phyloP scores from a whole-genome alignment of 495 filamentous ascomycete species.

The Neurospora sp. region DNA sequence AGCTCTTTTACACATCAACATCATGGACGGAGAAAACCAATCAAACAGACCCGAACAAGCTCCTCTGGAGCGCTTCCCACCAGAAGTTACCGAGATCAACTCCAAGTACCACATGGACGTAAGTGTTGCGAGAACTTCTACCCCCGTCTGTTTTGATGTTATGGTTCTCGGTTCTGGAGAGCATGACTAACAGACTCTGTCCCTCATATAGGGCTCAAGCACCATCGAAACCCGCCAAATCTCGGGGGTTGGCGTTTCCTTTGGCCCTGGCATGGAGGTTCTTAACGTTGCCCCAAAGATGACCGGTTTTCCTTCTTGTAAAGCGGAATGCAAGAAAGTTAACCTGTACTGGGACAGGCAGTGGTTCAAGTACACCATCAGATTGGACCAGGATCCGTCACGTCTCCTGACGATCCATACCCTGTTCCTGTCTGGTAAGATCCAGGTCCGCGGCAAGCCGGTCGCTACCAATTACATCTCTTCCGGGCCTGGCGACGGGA shows the following conservation, averaged over 20 bases:
- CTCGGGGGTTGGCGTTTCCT: not conserved
- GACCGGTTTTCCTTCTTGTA: not conserved
- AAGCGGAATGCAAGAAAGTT: not conserved
- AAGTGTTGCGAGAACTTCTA: not conserved
- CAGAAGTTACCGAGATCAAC: not conserved
- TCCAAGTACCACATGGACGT: not conserved
- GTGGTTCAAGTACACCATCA: not conserved
- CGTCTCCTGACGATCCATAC: not conserved
- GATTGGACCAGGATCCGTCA: not conserved
- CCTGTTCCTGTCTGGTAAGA: not conserved
- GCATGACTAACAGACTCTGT: not conserved
- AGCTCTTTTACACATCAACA: not conserved
- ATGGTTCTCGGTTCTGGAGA: not conserved
- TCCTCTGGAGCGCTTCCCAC: not conserved
- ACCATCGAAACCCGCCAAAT: not conserved
- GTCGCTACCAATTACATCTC: not conserved
- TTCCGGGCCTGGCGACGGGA: not conserved
- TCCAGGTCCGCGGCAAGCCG: not conserved
- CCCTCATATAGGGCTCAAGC: not conserved
- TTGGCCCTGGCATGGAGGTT: not conserved
- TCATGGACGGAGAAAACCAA: not conserved
- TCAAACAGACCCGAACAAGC: not conserved
- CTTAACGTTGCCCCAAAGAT: not conserved
- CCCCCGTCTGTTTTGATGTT: not conserved
- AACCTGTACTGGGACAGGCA: not conserved